Evolutionary conservation across 2,329 filamentous ascomycete species (phyloP).

Genomic region (Neodidymelliopsis sp.): DNA sequence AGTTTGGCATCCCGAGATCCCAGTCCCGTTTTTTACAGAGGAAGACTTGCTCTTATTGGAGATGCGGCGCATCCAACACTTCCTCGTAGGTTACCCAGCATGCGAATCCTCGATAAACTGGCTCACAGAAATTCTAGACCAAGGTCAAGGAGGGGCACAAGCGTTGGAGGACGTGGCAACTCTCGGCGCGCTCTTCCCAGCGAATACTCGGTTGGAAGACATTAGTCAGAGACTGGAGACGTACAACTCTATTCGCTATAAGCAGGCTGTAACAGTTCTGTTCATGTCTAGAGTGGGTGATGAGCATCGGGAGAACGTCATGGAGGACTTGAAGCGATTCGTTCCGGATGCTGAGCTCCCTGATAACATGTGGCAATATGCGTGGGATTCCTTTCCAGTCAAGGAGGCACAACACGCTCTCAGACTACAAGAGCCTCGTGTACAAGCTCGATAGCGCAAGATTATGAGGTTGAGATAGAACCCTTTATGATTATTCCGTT

Average conservation of each 20-base stretch:
- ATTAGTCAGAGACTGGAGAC: slow-evolving; percentile 11
- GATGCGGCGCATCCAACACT: slow-evolving; percentile 21
- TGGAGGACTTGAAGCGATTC: slow-evolving; percentile 5
- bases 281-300: slow-evolving; percentile 15
- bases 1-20: background rate
- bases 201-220: slow-evolving; percentile 2
- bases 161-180: slow-evolving; percentile 22
- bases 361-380: slow-evolving; percentile 5
- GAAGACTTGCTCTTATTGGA: slow-evolving; percentile 15
- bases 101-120: background rate
- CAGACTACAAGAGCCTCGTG: background rate
- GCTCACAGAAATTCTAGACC: background rate
- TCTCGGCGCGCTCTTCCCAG: slow-evolving; percentile 15
- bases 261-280: slow-evolving; percentile 5
- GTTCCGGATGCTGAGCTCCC: slow-evolving; percentile 10
- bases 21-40: background rate
- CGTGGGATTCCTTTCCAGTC: slow-evolving; percentile 13
- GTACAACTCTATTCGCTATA: slow-evolving; percentile 20
- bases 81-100: slow-evolving; percentile 7
- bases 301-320: slow-evolving; percentile 1
- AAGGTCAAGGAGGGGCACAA: slow-evolving; percentile 20
- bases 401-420: background rate
- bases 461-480: no score
- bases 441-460: no score
- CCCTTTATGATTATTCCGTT: background rate